These are phyloP conservation scores for Strobilomyces dryophilus DNA, from an alignment of 768 basidiomycete species.

Conservation along the genomic window DNA sequence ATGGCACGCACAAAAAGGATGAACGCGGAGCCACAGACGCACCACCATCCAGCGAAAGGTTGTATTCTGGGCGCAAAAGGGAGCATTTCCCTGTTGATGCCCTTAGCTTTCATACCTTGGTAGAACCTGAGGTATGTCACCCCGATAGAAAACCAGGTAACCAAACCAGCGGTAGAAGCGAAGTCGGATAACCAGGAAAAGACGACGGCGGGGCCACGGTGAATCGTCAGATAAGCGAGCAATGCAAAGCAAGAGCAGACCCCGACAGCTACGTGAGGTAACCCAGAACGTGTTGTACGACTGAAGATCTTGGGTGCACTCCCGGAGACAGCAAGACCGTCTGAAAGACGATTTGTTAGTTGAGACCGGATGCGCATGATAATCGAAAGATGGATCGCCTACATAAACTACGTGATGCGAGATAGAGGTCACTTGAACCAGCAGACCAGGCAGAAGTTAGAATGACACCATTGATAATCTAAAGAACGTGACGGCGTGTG, in stretches of 20 bases:
- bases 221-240: constrained; percentile 39
- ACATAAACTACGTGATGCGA: constrained; percentile 5
- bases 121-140: constrained; percentile 46
- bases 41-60: constrained; percentile 40
- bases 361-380: too few relatives aligned
- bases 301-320: constrained; percentile 41
- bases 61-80: constrained; percentile 43
- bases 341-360: constrained; percentile 22
- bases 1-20: constrained; percentile 33
- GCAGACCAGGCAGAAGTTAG: constrained; percentile 3
- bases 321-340: constrained; percentile 49
- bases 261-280: constrained; percentile 42
- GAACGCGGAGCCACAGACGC: constrained; percentile 23
- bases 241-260: constrained; percentile 30
- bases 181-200: constrained; percentile 40
- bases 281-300: constrained; percentile 24
- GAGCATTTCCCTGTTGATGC: constrained; percentile 42
- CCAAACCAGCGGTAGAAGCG: constrained; percentile 36
- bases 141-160: constrained; percentile 42
- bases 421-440: background rate
- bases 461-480: constrained; percentile 4
- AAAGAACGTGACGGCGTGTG: background rate
- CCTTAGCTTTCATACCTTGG: constrained; percentile 44
- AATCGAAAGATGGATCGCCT: background rate
- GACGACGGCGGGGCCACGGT: constrained; percentile 31